Conservation (phyloP, 2,329 filamentous ascomycete genomes). For the Decorospora gaudefroyi region DNA sequence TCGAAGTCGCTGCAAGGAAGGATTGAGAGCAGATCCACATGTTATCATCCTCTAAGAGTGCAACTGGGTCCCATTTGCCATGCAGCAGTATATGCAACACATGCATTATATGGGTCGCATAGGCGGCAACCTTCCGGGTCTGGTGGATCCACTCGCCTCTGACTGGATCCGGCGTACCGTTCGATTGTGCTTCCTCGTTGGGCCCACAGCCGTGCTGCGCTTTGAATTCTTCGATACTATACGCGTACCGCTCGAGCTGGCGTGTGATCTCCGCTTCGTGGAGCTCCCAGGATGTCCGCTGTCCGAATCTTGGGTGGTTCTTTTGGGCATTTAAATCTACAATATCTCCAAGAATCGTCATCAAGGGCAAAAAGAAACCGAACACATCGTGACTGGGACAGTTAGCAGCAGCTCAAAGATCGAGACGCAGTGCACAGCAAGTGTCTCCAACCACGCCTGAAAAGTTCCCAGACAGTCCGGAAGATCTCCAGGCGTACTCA, state of each 20-base stretch:
- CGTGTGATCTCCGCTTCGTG: conserved; percentile 77
- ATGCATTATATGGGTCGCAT: conserved; percentile 92
- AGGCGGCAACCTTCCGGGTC: conserved; percentile 83
- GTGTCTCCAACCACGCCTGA: too few species aligned
- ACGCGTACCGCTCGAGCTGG: conserved; percentile 80
- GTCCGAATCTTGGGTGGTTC: conserved; percentile 84
- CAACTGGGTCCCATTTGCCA: conserved; percentile 93
- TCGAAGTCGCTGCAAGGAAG: conserved; percentile 83
- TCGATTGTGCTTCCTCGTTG: conserved; percentile 44
- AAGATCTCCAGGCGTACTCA: neutral
- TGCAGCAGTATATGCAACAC: conserved; percentile 87
- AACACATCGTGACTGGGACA: conserved; percentile 71
- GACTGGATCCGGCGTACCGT: conserved; percentile 45
- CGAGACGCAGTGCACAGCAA: too few species aligned
- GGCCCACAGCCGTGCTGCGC: conserved; percentile 51
- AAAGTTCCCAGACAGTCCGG: neutral
- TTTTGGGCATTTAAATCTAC: conserved; percentile 87
- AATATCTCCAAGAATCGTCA: conserved; percentile 91
- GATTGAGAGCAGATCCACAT: conserved; percentile 89
- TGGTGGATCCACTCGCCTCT: conserved; percentile 77
- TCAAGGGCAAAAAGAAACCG: conserved; percentile 86
- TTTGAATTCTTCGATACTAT: conserved; percentile 72
- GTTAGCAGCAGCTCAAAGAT: conserved; percentile 7
- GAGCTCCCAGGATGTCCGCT: conserved; percentile 74
- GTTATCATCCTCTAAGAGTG: conserved; percentile 85